Base-by-base conservation (phyloP, 805 yeast genomes). In the Zygoascus bituminiphila region DNA sequence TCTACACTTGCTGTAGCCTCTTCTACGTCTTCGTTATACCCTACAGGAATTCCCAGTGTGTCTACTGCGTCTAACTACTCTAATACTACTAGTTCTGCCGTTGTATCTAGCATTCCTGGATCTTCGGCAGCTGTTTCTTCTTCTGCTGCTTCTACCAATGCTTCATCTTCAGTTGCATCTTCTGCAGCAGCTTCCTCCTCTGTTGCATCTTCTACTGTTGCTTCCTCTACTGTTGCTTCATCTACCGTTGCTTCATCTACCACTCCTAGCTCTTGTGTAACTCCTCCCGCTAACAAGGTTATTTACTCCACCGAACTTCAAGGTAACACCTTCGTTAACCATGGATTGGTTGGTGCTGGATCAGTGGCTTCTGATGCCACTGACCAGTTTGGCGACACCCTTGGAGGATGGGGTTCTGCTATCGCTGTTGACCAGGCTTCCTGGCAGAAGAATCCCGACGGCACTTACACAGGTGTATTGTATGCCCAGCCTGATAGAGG, bases 401-500 rank as follows among this genome's bases (percentile, higher is more conserved):
- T 51, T 19, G 54, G 54, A 8, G 54, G 54, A 14, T 50, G 50
- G 46, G 54, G 54, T 3, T 51, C 54, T 9, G 54, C 50, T 6
- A 49, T 51, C 22, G 49, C 54, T 12, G 19, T 51, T 15, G 51
- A 51, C 39, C 52, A 44, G 44, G 3, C 23, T 12, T 25, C 46
- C 21, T 51, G 50, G 50, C 33, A 9, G 8, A 24, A 23, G 7
- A 41, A 43, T 17, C 20, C 22, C 7, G 49, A 48, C 19, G 54
- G 50, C 14, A 29, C 45, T 37, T 53, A 53, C 42, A 15, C 33
- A 12, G 54, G 52, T 19, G 44, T 35, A n/a, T 41, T 51, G 41
- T 51, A 49, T 44, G 51, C 50, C 5, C 52, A 48, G 48, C 54
- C 54, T 5, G 54, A 51, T 23, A 42, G 54, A 31, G 54, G 54